phyloP scores from a whole-genome alignment of 23 red algal genomes.

The Gracilaria domingensis region DNA sequence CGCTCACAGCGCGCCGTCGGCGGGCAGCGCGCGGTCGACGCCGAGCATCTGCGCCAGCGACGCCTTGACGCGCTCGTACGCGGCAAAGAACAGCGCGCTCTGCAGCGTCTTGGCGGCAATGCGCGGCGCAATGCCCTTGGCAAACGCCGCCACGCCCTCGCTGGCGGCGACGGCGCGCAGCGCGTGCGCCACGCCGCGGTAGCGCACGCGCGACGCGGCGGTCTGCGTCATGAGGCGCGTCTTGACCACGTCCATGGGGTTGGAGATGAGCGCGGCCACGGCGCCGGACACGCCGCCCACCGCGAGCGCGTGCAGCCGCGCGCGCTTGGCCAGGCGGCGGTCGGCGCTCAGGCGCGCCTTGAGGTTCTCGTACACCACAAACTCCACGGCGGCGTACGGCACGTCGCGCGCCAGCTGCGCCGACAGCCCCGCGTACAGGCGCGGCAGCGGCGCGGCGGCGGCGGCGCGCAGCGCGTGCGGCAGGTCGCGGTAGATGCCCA shows the following conservation, averaged over 20 bases:
- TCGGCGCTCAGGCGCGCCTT: slow-evolving; percentile 42
- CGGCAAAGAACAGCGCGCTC: slow-evolving; percentile 74
- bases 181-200: slow-evolving; percentile 71
- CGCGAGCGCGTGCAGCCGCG: slow-evolving; percentile 44
- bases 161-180: slow-evolving; percentile 54
- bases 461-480: slow-evolving; percentile 47
- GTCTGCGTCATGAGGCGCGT: slow-evolving; percentile 96
- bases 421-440: slow-evolving; percentile 76
- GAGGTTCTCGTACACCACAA: slow-evolving; percentile 87
- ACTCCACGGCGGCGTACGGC: slow-evolving; percentile 85
- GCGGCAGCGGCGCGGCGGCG: slow-evolving; percentile 26
- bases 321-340: slow-evolving; percentile 21
- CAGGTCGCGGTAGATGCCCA: slow-evolving; percentile 77
- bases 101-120: slow-evolving; percentile 78
- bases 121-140: slow-evolving; percentile 79
- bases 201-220: slow-evolving; percentile 41
- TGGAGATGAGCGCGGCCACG: slow-evolving; percentile 80
- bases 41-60: slow-evolving; percentile 30
- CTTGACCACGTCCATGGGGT: slow-evolving; percentile 95
- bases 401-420: slow-evolving; percentile 93
- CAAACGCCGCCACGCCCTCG: slow-evolving; percentile 76
- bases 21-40: slow-evolving; percentile 26
- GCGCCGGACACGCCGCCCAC: slow-evolving; percentile 82
- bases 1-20: background rate
- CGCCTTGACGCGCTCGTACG: slow-evolving; percentile 59